Base-by-base conservation (phyloP, 768 basidiomycete species). In the Baorangia bicolor region DNA sequence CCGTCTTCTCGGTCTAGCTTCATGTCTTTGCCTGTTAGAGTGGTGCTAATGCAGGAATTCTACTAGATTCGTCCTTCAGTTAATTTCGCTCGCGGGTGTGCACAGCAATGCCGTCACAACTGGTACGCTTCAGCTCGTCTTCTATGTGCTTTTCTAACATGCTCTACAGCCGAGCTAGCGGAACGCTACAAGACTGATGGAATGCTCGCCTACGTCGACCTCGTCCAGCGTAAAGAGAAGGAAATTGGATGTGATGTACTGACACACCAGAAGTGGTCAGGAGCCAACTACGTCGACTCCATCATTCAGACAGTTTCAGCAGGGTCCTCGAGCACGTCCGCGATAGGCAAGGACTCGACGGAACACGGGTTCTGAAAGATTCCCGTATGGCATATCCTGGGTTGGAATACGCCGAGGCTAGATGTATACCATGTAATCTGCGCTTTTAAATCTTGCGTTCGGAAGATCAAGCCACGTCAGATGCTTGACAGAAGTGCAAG, bases 211-310 rank as follows among this genome's bases (percentile, higher is more conserved):
- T 96, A 96, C 70, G 92, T 94, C 44, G 81, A 94, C 56, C 83
- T 92, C 20, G 83, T 95, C 47, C 93, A 96, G 67, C 77, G 84
- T 60, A 93, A 90, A 70, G 93, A 96, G 73, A 90, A 87, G 71
- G 92, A 88, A 63, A 82, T 94, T 48, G 89, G 89, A 33, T 90
- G 88, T 56, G 93, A 96, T 69, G 92, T 96, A 31, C 76, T 95
- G 44, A 96, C 90, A 3, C 93, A 96, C 71, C 93, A 96, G 75
- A 95, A 94, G 80, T 97, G 94, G 93, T 93, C 92, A 59, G 93
- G 94, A 34, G 93, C 93, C 23, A 90, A 88, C 66, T 96, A 95
- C 71, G 84, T 94, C 55, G 93, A 96, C 73, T 76, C 88, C 51
- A 94, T 96, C 59, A 74, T 96, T 49, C 84, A 84, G 38, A 90